A percentile compares a stretch with the other conserved stretches of the same genome.
phyloP scores from a whole-genome alignment of 768 basidiomycete species.

The Hemileccinum impolitum region DNA sequence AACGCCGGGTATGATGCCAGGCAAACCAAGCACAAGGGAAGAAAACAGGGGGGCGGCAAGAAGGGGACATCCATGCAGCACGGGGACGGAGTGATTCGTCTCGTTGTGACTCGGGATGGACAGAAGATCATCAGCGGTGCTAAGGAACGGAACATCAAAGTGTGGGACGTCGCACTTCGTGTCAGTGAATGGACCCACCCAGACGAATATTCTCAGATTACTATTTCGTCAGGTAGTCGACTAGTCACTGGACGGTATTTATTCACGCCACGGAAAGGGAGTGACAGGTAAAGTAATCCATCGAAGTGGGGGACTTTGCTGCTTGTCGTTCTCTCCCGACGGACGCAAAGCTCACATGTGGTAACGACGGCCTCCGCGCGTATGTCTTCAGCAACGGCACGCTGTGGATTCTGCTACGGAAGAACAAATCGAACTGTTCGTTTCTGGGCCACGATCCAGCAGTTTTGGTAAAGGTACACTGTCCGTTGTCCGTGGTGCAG shows the following conservation, averaged over 20 bases:
- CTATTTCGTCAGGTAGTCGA: not conserved
- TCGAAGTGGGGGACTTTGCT: not conserved
- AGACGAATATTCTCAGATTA: not conserved
- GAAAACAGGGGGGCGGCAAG: not conserved
- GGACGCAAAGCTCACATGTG: constrained; percentile 3
- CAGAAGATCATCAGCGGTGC: not conserved
- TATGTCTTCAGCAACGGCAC: not conserved
- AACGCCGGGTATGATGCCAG: too few species aligned
- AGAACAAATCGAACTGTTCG: constrained; percentile 1
- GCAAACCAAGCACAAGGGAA: too few species aligned
- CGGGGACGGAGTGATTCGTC: too few species aligned
- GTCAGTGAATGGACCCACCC: not conserved
- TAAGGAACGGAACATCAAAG: not conserved
- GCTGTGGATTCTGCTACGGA: not conserved
- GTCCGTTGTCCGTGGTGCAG: too few species aligned
- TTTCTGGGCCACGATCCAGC: too few species aligned
- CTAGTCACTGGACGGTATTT: not conserved
- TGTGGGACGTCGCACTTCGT: not conserved
- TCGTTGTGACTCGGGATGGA: not conserved
- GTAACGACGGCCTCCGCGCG: not conserved
- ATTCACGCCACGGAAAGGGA: not conserved
- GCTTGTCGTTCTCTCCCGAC: constrained; percentile 1
- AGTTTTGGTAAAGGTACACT: too few species aligned
- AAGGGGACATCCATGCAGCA: not conserved
- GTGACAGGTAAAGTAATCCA: too few species aligned